Evolutionary conservation across 2,329 filamentous ascomycete species (phyloP).

Genomic region (Phialophora verrucosa): DNA sequence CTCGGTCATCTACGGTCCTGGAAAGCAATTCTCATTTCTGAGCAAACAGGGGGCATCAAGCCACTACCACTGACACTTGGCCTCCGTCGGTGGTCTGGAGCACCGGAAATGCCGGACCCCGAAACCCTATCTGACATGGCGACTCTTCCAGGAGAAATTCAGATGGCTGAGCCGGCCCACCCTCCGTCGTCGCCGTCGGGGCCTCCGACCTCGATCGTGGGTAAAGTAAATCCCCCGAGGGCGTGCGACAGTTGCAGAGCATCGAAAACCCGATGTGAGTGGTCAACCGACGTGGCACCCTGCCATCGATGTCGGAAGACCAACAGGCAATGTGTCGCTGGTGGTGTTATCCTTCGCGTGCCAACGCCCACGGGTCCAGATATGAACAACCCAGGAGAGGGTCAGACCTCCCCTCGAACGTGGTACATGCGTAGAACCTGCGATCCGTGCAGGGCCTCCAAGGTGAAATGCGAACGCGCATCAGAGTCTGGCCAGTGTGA

Average conservation of each 20-base stretch:
- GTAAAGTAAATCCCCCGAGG: background rate
- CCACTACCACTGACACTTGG: background rate
- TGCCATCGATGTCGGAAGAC: constrained; percentile 11
- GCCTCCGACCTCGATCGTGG: background rate
- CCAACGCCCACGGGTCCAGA: too few species aligned
- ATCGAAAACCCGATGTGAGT: constrained; percentile 5
- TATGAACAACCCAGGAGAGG: background rate
- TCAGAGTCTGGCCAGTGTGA: constrained; percentile 6
- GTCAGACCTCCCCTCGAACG: background rate
- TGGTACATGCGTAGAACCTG: background rate
- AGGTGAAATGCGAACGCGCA: constrained; percentile 13
- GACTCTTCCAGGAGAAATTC: background rate
- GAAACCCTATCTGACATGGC: background rate
- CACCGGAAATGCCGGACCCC: background rate
- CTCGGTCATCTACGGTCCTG: background rate
- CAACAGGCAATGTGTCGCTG: background rate
- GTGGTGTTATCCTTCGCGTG: background rate
- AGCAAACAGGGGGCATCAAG: background rate
- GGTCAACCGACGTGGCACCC: background rate
- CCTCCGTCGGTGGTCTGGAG: background rate
- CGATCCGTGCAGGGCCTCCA: constrained; percentile 5
- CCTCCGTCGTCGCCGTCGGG: background rate
- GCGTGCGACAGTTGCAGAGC: constrained; percentile 1
- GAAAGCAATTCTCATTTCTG: background rate
- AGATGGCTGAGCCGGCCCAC: background rate